A percentile compares a stretch with the other conserved stretches of the same genome.
phyloP scores from a whole-genome alignment of 2,329 filamentous ascomycete genomes.

The Claviceps purpurea region DNA sequence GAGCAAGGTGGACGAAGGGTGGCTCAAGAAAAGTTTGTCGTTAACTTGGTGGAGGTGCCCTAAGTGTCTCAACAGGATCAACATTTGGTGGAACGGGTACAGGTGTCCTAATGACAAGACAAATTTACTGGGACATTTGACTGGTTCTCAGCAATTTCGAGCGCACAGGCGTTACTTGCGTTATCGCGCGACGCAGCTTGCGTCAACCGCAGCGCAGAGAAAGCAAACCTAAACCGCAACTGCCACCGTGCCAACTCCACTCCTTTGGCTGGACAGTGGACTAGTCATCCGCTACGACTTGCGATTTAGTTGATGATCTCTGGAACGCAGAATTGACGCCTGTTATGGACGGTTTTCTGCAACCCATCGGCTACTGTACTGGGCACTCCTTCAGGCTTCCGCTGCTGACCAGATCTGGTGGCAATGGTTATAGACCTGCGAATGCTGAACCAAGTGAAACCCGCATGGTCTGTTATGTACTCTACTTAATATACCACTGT shows the following conservation, averaged over 20 bases:
- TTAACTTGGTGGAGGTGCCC: constrained; percentile 40
- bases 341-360: neutral
- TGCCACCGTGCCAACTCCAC: neutral
- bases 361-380: neutral
- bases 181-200: neutral
- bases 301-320: neutral
- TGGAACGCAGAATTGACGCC: neutral
- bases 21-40: constrained; percentile 25
- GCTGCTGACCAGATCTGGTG: no score
- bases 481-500: no score
- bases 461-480: no score
- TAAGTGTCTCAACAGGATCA: constrained; percentile 35
- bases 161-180: no score
- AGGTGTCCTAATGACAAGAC: constrained; percentile 34
- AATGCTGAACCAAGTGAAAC: no score
- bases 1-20: constrained; percentile 21
- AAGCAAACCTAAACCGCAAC: no score
- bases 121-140: neutral
- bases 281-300: neutral
- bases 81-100: constrained; percentile 26
- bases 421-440: no score
- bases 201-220: neutral
- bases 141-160: neutral
- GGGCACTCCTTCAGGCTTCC: no score
- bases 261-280: neutral